Conservation (phyloP, 345 rosid species). For the Eutrema yunnanense region DNA sequence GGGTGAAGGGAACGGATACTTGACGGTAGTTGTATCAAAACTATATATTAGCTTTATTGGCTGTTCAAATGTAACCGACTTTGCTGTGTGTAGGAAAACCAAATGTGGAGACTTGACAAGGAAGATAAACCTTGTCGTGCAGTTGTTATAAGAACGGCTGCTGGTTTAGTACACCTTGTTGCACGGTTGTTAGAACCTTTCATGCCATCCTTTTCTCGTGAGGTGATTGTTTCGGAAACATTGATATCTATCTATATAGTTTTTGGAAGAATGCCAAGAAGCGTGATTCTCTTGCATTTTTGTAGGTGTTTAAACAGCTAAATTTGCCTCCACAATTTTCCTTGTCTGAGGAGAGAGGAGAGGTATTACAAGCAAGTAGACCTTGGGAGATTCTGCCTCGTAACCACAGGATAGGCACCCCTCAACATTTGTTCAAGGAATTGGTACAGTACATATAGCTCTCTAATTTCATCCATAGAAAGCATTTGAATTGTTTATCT, state of each 20-base stretch:
- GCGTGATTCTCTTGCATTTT: conserved; percentile 5
- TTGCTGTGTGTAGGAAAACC: conserved; percentile 47
- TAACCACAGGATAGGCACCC: conserved; percentile 66
- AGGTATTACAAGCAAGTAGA: conserved; percentile 48
- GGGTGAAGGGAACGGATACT: conserved; percentile 73
- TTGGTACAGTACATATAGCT: conserved; percentile 36
- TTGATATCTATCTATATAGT: no score
- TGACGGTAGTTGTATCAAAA: conserved; percentile 45
- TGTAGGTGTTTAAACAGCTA: conserved; percentile 84
- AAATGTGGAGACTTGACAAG: conserved; percentile 89
- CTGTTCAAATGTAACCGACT: background rate
- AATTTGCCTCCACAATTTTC: conserved; percentile 62
- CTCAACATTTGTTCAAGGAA: conserved; percentile 73
- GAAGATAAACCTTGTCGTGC: conserved; percentile 67
- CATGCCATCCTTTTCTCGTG: no score
- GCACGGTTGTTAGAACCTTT: conserved; percentile 89
- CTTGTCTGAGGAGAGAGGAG: conserved; percentile 64
- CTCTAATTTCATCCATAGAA: background rate
- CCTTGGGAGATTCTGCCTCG: conserved; percentile 82
- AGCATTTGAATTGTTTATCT: background rate
- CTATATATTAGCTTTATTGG: background rate
- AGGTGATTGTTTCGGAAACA: no score
- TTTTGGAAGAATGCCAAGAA: conserved; percentile 17
- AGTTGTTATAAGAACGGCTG: conserved; percentile 72
- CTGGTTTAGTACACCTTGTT: conserved; percentile 76